Conservation (phyloP, 75 land plant species). For the Adiantum capillusveneris region DNA sequence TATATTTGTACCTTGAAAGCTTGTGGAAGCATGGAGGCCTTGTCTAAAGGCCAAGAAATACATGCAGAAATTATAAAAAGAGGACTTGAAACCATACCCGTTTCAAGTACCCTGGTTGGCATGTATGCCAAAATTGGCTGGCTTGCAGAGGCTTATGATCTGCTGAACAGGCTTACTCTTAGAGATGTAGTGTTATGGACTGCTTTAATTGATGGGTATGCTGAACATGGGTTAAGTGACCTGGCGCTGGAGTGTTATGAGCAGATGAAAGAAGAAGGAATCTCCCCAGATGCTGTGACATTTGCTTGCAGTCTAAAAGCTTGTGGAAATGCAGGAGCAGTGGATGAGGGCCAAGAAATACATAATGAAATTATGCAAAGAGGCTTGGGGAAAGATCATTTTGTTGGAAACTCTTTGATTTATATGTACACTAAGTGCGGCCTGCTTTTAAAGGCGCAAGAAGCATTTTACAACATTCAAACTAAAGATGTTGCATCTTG, state of each 20-base stretch:
- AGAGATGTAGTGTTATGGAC: slow-evolving; percentile 38
- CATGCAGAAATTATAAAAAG: slow-evolving; percentile 19
- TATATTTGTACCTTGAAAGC: slow-evolving; percentile 2
- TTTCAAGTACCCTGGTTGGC: slow-evolving; percentile 24
- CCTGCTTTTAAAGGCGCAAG: slow-evolving; percentile 15
- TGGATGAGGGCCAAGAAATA: slow-evolving; percentile 18
- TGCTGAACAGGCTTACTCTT: slow-evolving; percentile 18
- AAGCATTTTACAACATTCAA: slow-evolving; percentile 46
- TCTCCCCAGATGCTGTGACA: slow-evolving; percentile 27
- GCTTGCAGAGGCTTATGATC: slow-evolving; percentile 7
- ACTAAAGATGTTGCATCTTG: slow-evolving; percentile 40
- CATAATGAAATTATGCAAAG: neutral
- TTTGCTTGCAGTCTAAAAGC: slow-evolving; percentile 33
- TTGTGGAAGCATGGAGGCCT: slow-evolving; percentile 1
- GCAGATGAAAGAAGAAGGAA: slow-evolving; percentile 14
- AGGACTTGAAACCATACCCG: slow-evolving; percentile 9
- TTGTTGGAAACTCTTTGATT: too few species aligned
- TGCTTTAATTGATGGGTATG: slow-evolving; percentile 27
- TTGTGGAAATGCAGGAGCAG: slow-evolving; percentile 26
- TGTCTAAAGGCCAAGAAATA: slow-evolving; percentile 6
- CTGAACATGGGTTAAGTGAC: slow-evolving; percentile 17
- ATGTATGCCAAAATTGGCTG: slow-evolving; percentile 36
- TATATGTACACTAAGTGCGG: too few species aligned
- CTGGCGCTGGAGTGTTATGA: slow-evolving; percentile 22
- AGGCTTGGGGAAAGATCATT: neutral